Evolutionary conservation across 176 grass and related monocot species (phyloP).

Genomic region (Puya raimondii): DNA sequence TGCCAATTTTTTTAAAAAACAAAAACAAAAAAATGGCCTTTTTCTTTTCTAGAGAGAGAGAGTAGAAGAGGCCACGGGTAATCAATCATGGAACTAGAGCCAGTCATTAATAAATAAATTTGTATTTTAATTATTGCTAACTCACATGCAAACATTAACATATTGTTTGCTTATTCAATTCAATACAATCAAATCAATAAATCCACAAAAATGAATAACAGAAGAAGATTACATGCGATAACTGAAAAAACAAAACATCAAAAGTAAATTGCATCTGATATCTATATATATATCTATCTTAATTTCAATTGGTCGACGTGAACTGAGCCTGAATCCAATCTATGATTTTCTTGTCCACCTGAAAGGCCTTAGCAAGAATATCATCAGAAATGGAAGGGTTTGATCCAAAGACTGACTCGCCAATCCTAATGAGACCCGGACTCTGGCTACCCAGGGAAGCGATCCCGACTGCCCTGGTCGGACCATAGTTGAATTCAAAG

Average conservation of each 20-base stretch:
- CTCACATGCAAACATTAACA: background rate
- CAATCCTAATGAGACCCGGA: background rate
- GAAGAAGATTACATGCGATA: too few species aligned
- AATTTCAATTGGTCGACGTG: too few species aligned
- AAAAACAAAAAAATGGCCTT: too few species aligned
- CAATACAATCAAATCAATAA: background rate
- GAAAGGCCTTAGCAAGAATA: slow-evolving; percentile 9
- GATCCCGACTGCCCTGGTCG: background rate
- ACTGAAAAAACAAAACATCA: background rate
- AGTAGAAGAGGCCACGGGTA: too few species aligned
- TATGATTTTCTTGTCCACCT: slow-evolving; percentile 1
- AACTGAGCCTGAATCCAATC: slow-evolving; percentile 14
- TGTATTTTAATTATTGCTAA: too few species aligned
- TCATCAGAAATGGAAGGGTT: background rate
- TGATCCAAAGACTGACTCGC: slow-evolving; percentile 7
- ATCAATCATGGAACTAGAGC: too few species aligned
- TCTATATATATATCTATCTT: too few species aligned
- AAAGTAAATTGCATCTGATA: too few species aligned
- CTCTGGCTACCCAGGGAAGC: slow-evolving; percentile 6
- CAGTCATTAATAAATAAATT: too few species aligned
- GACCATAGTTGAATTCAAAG: slow-evolving; percentile 10
- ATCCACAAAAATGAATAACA: background rate
- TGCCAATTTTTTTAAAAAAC: too few species aligned
- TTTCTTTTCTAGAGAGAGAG: too few species aligned
- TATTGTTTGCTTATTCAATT: background rate